Evolutionary conservation across 2,329 filamentous ascomycete species (phyloP).

Genomic region (Aspergillus sergii): DNA sequence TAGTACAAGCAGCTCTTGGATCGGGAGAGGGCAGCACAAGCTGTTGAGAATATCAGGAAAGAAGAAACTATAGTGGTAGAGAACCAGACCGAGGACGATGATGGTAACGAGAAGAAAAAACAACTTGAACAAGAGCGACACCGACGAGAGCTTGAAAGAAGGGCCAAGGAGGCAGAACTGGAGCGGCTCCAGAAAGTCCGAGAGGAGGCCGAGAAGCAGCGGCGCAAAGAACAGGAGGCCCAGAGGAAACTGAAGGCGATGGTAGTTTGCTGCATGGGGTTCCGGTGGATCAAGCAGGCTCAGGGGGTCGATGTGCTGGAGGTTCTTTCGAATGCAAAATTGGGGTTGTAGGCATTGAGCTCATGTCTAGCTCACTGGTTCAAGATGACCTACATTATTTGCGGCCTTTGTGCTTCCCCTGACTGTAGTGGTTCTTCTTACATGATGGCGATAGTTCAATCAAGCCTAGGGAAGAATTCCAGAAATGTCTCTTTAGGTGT

Average conservation of each 20-base stretch:
- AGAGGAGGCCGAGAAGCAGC: conserved; percentile 41
- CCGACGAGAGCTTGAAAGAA: conserved; percentile 24
- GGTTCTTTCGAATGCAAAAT: conserved; percentile 46
- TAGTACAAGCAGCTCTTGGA: background rate
- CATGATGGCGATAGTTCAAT: background rate
- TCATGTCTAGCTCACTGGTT: background rate
- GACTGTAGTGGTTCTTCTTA: too few relatives aligned
- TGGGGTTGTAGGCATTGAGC: background rate
- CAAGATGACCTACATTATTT: background rate
- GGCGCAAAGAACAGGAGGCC: conserved; percentile 41
- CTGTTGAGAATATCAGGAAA: background rate
- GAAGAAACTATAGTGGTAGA: background rate
- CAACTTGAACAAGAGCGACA: background rate
- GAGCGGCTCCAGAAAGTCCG: conserved; percentile 37
- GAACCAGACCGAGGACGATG: background rate
- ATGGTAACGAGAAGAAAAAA: background rate
- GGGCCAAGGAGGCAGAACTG: conserved; percentile 26
- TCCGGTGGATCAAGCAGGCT: conserved; percentile 61
- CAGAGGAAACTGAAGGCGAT: conserved; percentile 54
- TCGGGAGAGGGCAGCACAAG: background rate
- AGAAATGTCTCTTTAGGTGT: background rate
- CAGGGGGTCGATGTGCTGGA: conserved; percentile 62
- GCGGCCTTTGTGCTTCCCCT: too few relatives aligned
- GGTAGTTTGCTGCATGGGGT: conserved; percentile 62
- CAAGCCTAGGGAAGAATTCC: background rate